These are phyloP conservation scores for Astrothelium subdiscretum DNA, from an alignment of 495 filamentous ascomycete genomes.

Conservation along the genomic window DNA sequence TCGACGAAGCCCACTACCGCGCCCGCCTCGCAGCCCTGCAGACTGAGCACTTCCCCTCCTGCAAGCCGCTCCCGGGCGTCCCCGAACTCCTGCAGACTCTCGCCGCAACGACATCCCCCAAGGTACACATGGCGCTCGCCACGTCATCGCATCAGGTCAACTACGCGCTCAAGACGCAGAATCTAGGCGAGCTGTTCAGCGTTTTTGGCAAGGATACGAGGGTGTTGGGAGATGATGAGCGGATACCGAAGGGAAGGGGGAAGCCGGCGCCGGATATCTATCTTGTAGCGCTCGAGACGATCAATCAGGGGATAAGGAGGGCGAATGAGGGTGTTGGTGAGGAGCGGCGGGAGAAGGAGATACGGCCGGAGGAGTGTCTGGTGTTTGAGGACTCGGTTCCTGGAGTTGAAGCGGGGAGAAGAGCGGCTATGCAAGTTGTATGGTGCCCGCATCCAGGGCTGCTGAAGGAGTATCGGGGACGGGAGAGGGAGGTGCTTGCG, in stretches of 20 bases:
- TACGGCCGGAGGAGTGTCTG: slow-evolving; percentile 76
- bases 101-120: slow-evolving; percentile 30
- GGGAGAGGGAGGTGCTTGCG: slow-evolving; percentile 73
- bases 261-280: slow-evolving; percentile 97
- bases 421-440: slow-evolving; percentile 89
- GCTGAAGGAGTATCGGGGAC: slow-evolving; percentile 58
- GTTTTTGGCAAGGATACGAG: slow-evolving; percentile 55
- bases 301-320: slow-evolving; percentile 57
- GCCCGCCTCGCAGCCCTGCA: slow-evolving; percentile 50
- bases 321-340: slow-evolving; percentile 20
- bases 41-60: slow-evolving; percentile 54
- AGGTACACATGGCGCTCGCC: slow-evolving; percentile 74
- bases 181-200: slow-evolving; percentile 60
- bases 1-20: slow-evolving; percentile 52
- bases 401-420: slow-evolving; percentile 78
- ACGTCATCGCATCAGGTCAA: slow-evolving; percentile 62
- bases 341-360: slow-evolving; percentile 44
- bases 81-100: slow-evolving; percentile 49
- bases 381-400: slow-evolving; percentile 95
- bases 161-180: slow-evolving; percentile 67
- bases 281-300: slow-evolving; percentile 67
- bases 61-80: slow-evolving; percentile 70
- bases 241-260: slow-evolving; percentile 68
- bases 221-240: slow-evolving; percentile 75
- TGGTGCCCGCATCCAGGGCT: slow-evolving; percentile 86